Evolutionary conservation across 106 monocot species (phyloP).

Genomic region (Iris macrosiphon): DNA sequence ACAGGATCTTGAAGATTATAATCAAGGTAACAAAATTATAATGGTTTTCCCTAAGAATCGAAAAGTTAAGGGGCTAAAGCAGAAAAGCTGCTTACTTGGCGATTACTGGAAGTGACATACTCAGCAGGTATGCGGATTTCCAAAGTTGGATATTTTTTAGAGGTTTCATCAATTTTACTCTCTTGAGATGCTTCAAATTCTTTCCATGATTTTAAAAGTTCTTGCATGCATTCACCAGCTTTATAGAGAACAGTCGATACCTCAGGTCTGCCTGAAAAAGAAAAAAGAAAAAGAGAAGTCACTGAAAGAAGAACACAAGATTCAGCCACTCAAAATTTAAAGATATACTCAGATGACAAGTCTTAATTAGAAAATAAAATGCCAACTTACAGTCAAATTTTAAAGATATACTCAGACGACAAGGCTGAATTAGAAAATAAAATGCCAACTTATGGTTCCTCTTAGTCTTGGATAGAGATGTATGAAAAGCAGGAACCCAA

Average conservation of each 20-base stretch:
- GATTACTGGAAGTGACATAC: constrained; percentile 90
- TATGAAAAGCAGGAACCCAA: too few species aligned
- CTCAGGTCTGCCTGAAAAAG: constrained; percentile 63
- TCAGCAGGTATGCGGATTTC: constrained; percentile 95
- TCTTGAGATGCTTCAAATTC: constrained; percentile 73
- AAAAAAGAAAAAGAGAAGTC: not conserved
- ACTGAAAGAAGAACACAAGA: not conserved
- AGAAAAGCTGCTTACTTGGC: constrained; percentile 46
- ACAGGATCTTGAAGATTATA: too few species aligned
- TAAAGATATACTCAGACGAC: too few species aligned
- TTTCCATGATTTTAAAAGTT: constrained; percentile 89
- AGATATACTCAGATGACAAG: too few species aligned
- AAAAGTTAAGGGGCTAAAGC: not conserved
- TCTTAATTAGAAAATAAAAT: too few species aligned
- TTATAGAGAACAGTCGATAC: constrained; percentile 73
- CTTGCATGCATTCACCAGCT: constrained; percentile 95
- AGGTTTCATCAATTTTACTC: constrained; percentile 35
- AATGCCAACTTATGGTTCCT: too few species aligned
- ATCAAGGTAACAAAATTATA: too few species aligned
- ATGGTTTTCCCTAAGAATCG: too few species aligned
- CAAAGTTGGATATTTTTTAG: constrained; percentile 59
- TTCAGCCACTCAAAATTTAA: too few species aligned
- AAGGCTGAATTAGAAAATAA: too few species aligned
- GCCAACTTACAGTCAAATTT: too few species aligned
- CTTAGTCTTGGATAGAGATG: too few species aligned